These are phyloP conservation scores for Pleurotus citrinopileatus DNA, from an alignment of 768 basidiomycete species.

Conservation along the genomic window DNA sequence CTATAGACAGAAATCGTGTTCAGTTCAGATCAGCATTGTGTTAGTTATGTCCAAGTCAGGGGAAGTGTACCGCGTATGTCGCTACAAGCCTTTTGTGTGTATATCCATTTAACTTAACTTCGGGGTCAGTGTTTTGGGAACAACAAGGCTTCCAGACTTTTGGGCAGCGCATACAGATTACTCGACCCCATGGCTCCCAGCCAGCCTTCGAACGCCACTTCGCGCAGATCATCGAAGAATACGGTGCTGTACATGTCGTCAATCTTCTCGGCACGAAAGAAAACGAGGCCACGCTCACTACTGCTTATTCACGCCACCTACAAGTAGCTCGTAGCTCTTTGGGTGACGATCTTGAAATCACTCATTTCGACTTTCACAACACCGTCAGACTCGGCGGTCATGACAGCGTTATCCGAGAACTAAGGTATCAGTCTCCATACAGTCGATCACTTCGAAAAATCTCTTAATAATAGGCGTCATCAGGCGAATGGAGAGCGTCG, in stretches of 20 bases:
- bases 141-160: constrained; percentile 96
- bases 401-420: constrained; percentile 76
- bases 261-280: constrained; percentile 92
- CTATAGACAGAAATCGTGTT: constrained; percentile 86
- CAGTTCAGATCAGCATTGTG: constrained; percentile 80
- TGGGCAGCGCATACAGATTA: constrained; percentile 91
- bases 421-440: constrained; percentile 43
- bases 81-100: constrained; percentile 16
- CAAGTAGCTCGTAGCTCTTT: constrained; percentile 58
- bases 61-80: constrained; percentile 92
- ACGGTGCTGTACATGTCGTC: constrained; percentile 81
- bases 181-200: constrained; percentile 92
- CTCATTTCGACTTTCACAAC: constrained; percentile 93
- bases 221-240: constrained; percentile 80
- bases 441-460: background rate
- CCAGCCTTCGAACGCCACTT: constrained; percentile 97
- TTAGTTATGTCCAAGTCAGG: constrained; percentile 92
- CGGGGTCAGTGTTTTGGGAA: constrained; percentile 89
- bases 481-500: constrained; percentile 60
- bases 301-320: constrained; percentile 81
- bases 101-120: constrained; percentile 15
- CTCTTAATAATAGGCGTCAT: constrained; percentile 9
- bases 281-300: constrained; percentile 82
- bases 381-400: constrained; percentile 80
- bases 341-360: constrained; percentile 71